Conservation (phyloP, 1,284 basidiomycete genomes). For the Malassezia psittaci region DNA sequence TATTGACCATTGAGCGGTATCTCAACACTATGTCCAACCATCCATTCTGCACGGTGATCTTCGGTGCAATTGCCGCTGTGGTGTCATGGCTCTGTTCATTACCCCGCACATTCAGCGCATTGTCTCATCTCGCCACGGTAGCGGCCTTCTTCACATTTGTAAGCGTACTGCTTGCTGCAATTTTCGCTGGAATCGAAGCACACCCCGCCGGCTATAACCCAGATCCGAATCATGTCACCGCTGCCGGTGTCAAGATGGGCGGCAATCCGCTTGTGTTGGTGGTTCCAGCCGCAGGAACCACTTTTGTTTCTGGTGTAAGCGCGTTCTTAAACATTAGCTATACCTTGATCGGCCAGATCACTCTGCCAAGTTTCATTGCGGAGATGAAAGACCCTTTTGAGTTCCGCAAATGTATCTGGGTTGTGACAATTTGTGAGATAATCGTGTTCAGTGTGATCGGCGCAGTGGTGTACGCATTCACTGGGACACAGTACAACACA, state of each 20-base stretch:
- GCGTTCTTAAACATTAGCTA: constrained; percentile 1
- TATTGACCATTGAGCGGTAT: neutral
- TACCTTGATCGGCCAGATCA: constrained; percentile 1
- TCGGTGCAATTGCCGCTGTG: neutral
- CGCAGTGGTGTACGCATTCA: neutral
- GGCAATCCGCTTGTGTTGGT: neutral
- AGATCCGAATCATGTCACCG: neutral
- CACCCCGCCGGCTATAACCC: neutral
- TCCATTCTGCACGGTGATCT: neutral
- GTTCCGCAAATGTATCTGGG: constrained; percentile 3
- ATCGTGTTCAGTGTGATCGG: neutral
- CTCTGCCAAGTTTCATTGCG: neutral
- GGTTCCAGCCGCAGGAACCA: neutral
- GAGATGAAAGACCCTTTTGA: neutral
- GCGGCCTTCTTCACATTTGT: neutral
- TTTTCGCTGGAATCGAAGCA: neutral
- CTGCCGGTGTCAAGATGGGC: neutral
- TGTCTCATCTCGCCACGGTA: neutral
- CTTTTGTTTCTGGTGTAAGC: neutral
- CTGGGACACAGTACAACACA: neutral
- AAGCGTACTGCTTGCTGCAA: neutral
- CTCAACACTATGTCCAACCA: neutral
- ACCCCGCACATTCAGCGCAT: neutral
- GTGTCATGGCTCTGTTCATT: neutral
- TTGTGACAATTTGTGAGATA: neutral